Base-by-base conservation (phyloP, 148 eudicot genomes). In the Rhododendron simsii region DNA sequence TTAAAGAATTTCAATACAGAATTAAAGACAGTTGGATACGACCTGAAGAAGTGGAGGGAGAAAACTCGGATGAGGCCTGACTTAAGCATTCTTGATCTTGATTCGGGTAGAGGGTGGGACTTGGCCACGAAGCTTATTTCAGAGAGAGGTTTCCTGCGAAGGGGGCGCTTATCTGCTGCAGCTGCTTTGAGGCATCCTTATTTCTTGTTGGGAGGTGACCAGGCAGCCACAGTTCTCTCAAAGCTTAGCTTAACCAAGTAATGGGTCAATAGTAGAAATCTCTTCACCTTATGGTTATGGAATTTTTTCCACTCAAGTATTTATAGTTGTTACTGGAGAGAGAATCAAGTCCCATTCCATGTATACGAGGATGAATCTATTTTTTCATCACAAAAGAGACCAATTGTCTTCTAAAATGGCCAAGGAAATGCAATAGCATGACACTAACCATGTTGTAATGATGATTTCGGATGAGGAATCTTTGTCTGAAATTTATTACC, bases 151-250 rank as follows among this genome's bases (percentile, higher is more conserved):
- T 90, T 57, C 63, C 91, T 92, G 8, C 87, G 93, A 85, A 91
- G 94, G 83, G 98, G 98, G 14, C 93, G 99, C 83, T 90, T 96
- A 87, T 96, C 99, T n/a, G 99, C 99, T 86, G 89, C 98, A 26
- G 94, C 98, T 88, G 98, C 99, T 85, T 90, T 96, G 39, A 93
- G 98, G 86, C 99, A 96, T 91, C 98, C 99, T 33, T 96, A 96
- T 90, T 96, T 96, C 89, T 91, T 95, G 87, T 92, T 96, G 82
- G 99, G 99, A 41, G 93, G 96, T 82, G 99, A 96, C 88, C 99
- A 94, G 88, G 98, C 99, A 11, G 99, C 99, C 81, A 89, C 98
- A 33, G 98, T 94, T 92, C 92, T 96, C 84, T 95, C 98, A 21
- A 96, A 92, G 90, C 87, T 96, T 85, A 95, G 94, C 91, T 90